Evolutionary conservation across 2,329 filamentous ascomycete genomes (phyloP).

Genomic region (Clathrospora elynae): DNA sequence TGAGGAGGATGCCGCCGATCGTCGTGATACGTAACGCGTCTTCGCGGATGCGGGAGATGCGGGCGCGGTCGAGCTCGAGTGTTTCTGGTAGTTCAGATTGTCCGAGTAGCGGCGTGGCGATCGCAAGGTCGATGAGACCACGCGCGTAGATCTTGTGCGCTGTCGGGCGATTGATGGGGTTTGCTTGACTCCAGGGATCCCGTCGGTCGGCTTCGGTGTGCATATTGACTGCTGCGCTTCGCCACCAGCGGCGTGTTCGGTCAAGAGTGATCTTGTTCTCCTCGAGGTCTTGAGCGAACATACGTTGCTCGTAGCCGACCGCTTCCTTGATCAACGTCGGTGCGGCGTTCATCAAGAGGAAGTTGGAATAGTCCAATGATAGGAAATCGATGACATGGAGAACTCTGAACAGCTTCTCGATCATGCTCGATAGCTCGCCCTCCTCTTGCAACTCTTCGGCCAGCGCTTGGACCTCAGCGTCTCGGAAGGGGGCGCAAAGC

Average conservation of each 20-base stretch:
- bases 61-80: conserved; percentile 69
- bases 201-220: conserved; percentile 68
- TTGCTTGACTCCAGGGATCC: conserved; percentile 68
- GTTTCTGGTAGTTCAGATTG: conserved; percentile 71
- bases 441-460: conserved; percentile 62
- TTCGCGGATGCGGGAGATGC: conserved; percentile 63
- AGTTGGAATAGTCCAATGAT: conserved; percentile 82
- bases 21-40: conserved; percentile 70
- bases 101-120: conserved; percentile 64
- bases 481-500: conserved; percentile 80
- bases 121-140: conserved; percentile 75
- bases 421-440: conserved; percentile 64
- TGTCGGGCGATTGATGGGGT: conserved; percentile 62
- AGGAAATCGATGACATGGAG: conserved; percentile 77
- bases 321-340: conserved; percentile 74
- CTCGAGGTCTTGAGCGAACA: conserved; percentile 69
- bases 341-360: conserved; percentile 72
- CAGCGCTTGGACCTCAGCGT: conserved; percentile 73
- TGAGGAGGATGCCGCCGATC: conserved; percentile 74
- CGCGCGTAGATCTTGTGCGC: conserved; percentile 75
- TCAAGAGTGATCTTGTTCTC: conserved; percentile 60
- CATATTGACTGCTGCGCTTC: conserved; percentile 66
- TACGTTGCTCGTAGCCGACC: conserved; percentile 73
- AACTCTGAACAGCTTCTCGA: conserved; percentile 76
- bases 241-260: conserved; percentile 70